Evolutionary conservation across 1,284 basidiomycete species (phyloP), one percentile per base, ranked within the genome.

Genomic region (Mixia osmundae): DNA sequence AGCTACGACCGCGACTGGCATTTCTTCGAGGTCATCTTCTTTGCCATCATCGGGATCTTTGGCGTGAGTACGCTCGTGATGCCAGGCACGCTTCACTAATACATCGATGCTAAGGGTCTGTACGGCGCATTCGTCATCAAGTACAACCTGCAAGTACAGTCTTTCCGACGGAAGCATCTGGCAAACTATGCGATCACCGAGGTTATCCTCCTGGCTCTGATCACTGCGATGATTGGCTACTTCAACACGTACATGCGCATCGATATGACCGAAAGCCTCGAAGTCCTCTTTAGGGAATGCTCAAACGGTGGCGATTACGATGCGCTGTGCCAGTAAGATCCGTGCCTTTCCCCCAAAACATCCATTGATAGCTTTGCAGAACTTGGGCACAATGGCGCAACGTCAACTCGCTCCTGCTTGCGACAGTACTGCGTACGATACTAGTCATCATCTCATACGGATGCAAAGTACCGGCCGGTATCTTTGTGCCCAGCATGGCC

Each of bases 1-100:
- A 89, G 85, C 5, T 97, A 97, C 57, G 82, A 80, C 54, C 68
- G 87, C 21, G 82, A 89, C 51, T 99, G 91, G 91, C 89, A 97
- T 55, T 95, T 91, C 60, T 97, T 97, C 53, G 91, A 95, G 55
- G 80, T 97, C 37, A 72, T 89, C n/a, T 67, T 87, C 23, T 54
- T 54, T 31, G 65, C 95, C 36, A 67, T 97, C 42, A 69, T 97
- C 30, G 91, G 91, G 3, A 67, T 97, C 44, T 95, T 97, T 54
- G 91, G 91, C 25, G 83, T 85, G 50, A 44, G 71, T 58, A 9
- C n/a, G n/a, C n/a, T n/a, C n/a, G n/a, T n/a, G n/a, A n/a, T n/a
- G n/a, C 3, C 22, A 25, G 5, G 9, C 9, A 14, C n/a, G 9
- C 21, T 10, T 21, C 20, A 14, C 5, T 15, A 30, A 14, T 44